Base-by-base conservation (phyloP, 2,329 filamentous ascomycete species). In the Pleoardoris graminearum region DNA sequence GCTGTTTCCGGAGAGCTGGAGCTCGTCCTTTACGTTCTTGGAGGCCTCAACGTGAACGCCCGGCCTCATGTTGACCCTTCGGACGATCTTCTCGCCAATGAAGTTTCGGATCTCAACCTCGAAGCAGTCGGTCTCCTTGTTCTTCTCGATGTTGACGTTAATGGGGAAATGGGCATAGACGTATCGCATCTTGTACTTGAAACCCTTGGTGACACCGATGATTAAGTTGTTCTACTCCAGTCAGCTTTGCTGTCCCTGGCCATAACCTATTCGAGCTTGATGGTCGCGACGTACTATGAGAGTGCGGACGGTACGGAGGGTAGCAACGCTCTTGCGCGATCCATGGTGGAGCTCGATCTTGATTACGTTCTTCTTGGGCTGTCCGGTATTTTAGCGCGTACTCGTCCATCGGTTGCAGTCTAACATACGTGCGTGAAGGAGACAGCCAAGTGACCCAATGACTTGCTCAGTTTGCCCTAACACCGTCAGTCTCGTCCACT, bases 161-260 rank as follows among this genome's bases (percentile, higher is more conserved):
- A 99, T 99, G 81, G 94, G 94, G 78, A 99, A 99, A 88, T 99
- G 94, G 78, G 94, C 94, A 80, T 99, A 99, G 81, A 99, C 94
- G 84, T 99, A 99, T 76, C 95, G 91, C 93, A 99, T 97, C 90
- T 99, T 99, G 89, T 99, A 99, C 85, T 95, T 95, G 90, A 89
- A 99, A 70, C 94, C 94, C 85, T 93, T 96, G 79, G 94, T 99
- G 68, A 99, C 94, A 80, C 94, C 94, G 73, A 92, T 87, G 80
- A 99, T 90, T 82, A 99, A 79, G 89, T 99, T 99, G 86, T 95
- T 90, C 68, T 71, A 49, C 29, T 53, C 43, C 53, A 48, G 60
- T 71, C 57, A 69, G 68, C 46, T 59, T 48, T 30, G 7, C 25
- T 54, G n/a, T n/a, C n/a, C n/a, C n/a, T n/a, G n/a, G n/a, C n/a